Evolutionary conservation across 306 rosid genomes (phyloP).

Genomic region (Inga leiocalycina): DNA sequence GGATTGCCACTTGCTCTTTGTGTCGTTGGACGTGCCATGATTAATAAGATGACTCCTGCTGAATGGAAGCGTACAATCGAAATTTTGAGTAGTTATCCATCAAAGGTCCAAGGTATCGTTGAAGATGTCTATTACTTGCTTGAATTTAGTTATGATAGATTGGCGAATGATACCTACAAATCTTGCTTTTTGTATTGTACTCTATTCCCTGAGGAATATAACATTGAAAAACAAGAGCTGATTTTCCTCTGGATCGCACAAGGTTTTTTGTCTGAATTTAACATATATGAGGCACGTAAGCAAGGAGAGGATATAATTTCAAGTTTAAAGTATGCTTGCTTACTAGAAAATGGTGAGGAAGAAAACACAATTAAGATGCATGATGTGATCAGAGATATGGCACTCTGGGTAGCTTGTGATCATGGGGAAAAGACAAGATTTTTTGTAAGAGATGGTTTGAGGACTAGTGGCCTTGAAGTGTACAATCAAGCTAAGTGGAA

Average conservation of each 20-base stretch:
- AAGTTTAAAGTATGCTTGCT: constrained; percentile 2
- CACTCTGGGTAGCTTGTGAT: constrained; percentile 6
- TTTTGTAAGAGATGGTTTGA: background rate
- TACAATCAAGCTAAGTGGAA: background rate
- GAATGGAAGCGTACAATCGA: background rate
- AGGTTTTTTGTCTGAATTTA: background rate
- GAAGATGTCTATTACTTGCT: background rate
- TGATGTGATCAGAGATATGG: constrained; percentile 7
- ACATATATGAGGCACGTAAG: background rate
- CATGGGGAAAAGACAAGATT: background rate
- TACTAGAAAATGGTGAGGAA: background rate
- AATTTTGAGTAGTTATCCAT: background rate
- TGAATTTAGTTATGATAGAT: background rate
- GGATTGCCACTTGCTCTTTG: constrained; percentile 10
- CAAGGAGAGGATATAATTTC: background rate
- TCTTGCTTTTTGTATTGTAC: constrained; percentile 4
- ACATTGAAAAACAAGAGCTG: background rate
- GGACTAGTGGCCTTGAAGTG: background rate
- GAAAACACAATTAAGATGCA: background rate
- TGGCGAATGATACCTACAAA: background rate
- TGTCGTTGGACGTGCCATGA: background rate
- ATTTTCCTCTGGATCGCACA: constrained; percentile 1
- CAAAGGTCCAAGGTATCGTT: constrained; percentile 1
- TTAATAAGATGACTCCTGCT: background rate
- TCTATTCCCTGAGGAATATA: constrained; percentile 2